Evolutionary conservation across 2,329 filamentous ascomycete species (phyloP).

Genomic region (Cordyceps tenuipes): DNA sequence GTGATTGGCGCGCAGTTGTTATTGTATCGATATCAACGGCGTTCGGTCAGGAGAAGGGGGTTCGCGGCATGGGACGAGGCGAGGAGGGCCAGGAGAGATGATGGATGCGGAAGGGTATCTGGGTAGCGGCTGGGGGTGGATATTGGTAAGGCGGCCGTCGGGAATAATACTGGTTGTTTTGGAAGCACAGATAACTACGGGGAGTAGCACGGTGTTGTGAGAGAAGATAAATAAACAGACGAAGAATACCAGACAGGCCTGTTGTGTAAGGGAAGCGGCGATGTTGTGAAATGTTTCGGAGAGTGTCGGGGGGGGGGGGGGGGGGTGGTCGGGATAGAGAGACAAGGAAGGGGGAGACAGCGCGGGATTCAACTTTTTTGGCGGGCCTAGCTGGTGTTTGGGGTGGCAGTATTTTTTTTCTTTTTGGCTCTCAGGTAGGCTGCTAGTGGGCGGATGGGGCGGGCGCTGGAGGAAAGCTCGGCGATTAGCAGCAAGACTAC

Average conservation of each 20-base stretch:
- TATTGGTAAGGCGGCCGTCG: not conserved
- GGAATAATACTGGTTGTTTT: not conserved
- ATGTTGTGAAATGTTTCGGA: slow-evolving; percentile 10
- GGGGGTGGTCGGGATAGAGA: slow-evolving; percentile 1
- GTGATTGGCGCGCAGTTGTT: not conserved
- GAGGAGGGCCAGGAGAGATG: not conserved
- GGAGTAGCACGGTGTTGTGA: not conserved
- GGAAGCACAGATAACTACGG: not conserved
- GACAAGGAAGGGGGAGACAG: slow-evolving; percentile 2
- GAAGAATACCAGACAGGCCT: not conserved
- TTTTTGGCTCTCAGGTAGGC: not conserved
- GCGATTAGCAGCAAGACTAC: not conserved
- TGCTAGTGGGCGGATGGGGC: not conserved
- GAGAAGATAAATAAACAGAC: not conserved
- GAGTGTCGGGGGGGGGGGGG: not conserved
- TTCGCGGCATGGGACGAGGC: not conserved
- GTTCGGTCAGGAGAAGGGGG: slow-evolving; percentile 1
- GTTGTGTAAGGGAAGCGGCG: not conserved
- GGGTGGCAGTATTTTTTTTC: slow-evolving; percentile 13
- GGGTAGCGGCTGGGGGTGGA: not conserved
- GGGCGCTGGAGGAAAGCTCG: slow-evolving; percentile 3
- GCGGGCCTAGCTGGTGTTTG: slow-evolving; percentile 1
- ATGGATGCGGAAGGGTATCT: slow-evolving; percentile 5
- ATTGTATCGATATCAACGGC: slow-evolving; percentile 11
- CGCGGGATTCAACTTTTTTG: slow-evolving; percentile 8